Conservation (phyloP, 805 yeast species). For the Spencermartinsiella europaea region DNA sequence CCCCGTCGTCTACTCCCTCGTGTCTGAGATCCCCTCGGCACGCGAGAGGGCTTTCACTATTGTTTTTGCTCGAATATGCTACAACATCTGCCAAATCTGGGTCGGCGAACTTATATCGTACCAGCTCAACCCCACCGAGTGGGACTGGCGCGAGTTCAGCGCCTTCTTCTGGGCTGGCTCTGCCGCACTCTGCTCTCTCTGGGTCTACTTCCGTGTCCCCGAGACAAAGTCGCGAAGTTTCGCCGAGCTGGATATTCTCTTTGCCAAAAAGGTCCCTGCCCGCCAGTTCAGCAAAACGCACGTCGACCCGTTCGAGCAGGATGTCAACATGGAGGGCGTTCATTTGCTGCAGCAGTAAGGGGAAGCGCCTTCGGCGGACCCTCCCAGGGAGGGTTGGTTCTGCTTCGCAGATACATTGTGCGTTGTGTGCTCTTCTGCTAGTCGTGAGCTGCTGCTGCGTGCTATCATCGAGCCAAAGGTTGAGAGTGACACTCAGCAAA, state of each 20-base stretch:
- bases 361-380: too few relatives aligned
- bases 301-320: too few relatives aligned
- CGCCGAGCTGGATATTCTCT: conserved; percentile 55
- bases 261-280: conserved; percentile 21
- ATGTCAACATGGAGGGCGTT: too few relatives aligned
- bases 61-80: conserved; percentile 35
- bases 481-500: too few relatives aligned
- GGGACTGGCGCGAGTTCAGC: conserved; percentile 44
- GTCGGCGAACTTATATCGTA: conserved; percentile 34
- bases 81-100: conserved; percentile 17
- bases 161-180: conserved; percentile 43
- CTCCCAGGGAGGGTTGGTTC: too few relatives aligned
- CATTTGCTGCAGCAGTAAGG: too few relatives aligned
- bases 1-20: conserved; percentile 39
- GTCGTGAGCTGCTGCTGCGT: too few relatives aligned
- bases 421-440: too few relatives aligned
- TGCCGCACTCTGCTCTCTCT: conserved; percentile 26
- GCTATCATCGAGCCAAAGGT: too few relatives aligned
- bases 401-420: too few relatives aligned
- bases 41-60: conserved; percentile 39
- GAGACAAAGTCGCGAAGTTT: conserved; percentile 54
- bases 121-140: conserved; percentile 34
- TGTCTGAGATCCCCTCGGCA: conserved; percentile 39
- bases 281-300: neutral
- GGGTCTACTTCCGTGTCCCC: conserved; percentile 51